Conservation (phyloP, 306 rosid genomes). For the Lotus japonicus region DNA sequence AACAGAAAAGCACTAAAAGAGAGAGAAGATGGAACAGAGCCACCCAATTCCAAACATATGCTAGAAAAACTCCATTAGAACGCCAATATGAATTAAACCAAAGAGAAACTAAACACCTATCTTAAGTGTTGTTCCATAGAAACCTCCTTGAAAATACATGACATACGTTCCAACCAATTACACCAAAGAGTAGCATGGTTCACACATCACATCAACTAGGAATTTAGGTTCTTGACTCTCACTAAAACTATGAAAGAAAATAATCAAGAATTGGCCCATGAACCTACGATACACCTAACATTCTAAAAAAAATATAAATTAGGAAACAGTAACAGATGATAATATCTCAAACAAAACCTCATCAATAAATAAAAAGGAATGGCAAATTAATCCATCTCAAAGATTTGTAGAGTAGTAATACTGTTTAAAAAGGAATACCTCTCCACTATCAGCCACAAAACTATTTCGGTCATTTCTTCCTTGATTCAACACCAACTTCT, state of each 20-base stretch:
- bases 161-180: background rate
- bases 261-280: background rate
- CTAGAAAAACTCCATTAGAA: background rate
- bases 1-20: background rate
- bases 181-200: background rate
- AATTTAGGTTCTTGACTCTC: background rate
- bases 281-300: background rate
- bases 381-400: background rate
- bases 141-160: background rate
- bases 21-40: background rate
- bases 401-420: background rate
- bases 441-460: slow-evolving; percentile 34
- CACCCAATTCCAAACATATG: background rate
- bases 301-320: background rate
- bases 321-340: background rate
- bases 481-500: slow-evolving; percentile 80
- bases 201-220: background rate
- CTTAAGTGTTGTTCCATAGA: background rate
- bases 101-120: background rate
- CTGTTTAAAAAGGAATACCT: slow-evolving; percentile 48
- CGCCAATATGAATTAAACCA: background rate
- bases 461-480: slow-evolving; percentile 43
- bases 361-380: background rate
- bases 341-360: background rate
- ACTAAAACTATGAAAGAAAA: background rate